Base-by-base conservation (phyloP, 176 grass and related monocot species). In the Stipa capillata region DNA sequence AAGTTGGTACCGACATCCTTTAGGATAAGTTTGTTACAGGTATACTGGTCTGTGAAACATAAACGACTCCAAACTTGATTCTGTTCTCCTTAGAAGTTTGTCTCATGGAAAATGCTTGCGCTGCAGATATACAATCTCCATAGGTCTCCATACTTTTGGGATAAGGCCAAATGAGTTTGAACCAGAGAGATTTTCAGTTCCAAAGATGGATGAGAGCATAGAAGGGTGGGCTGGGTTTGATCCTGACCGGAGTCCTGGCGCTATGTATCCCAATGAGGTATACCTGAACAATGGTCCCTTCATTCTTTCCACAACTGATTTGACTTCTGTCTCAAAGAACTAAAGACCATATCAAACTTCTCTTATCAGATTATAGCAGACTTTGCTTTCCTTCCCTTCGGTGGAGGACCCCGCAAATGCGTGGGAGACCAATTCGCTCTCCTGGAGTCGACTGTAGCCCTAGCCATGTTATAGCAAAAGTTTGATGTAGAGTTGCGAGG, bases 231-330 rank as follows among this genome's bases (percentile, higher is more conserved):
- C 95, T 74, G 95, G 95, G 79, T 98, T 89, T 82, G 89, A 98
- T 79, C 92, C 95, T 56, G 43, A 37, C 32, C 54, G 89, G 37
- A 97, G 95, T 75, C 89, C 85, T 45, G 91, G 89, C 39, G 95
- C 95, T 56, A 72, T 97, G 83, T 97, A 97, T 59, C 87, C 95
- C n/a, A 98, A 98, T 44, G 92, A 98, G 90, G 95, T 98, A 31
- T 36, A 16, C 37, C 25, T 49, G 60, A 44, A 60, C 31, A n/a
- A 2, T 35, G 42, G 43, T 79, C 9, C 61, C 6, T 0, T 45
- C 9, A 25, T 45, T 40, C 18, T 57, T 7, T 32, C 1, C 56
- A 13, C 67, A 75, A 27, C 28, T 31, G 29, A 15, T 24, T 58
- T 62, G 32, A 33, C 11, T 27, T 61, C 16, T 47, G 45, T 57